Base-by-base conservation (phyloP, 2,329 filamentous ascomycete species). In the Colletotrichum sp. region DNA sequence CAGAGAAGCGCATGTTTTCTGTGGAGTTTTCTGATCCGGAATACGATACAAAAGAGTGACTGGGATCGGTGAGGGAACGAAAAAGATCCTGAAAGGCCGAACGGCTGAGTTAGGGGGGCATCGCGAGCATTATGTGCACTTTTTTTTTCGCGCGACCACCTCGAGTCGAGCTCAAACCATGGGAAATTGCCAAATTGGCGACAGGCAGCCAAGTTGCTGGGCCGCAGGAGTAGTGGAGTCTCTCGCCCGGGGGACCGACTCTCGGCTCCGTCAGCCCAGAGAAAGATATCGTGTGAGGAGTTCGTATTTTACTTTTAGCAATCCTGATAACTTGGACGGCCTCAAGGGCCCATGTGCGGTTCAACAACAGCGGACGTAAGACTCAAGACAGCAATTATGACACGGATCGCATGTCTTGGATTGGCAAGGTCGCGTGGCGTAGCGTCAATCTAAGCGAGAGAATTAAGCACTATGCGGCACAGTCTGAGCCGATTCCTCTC, bases 1-100 rank as follows among this genome's bases (percentile, higher is more conserved):
- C 78, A 28, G 79, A 70, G 70, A 78, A 78, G 69, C 78, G 81
- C 81, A 83, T 83, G 36, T 76, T 81, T 30, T 28, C 21, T 36
- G 10, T 28, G 34, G 24, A 21, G 18, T 66, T 66, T 61, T 67
- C 12, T 55, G 72, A 75, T 75, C 68, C 68, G 72, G 68, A 28
- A 73, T 52, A 30, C 36, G 30, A 60, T 66, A 28, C 43, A 68
- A 75, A 75, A 64, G 73, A 75, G 73, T 75, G 73, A 75, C 73
- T 75, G 73, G 69, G 69, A 72, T 75, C 69, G 69, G 38, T 75
- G 69, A 68, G 36, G 38, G 38, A 72, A 67, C 62, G 43, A 48
- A 68, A 68, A 48, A 61, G 60, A 36, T 55, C 62, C 38, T 66
- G 52, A 71, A 43, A 36, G 55, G 8, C 36, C 24, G 38, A 34